Conservation (phyloP, 441 rosid genomes). For the Euphorbia corollata region DNA sequence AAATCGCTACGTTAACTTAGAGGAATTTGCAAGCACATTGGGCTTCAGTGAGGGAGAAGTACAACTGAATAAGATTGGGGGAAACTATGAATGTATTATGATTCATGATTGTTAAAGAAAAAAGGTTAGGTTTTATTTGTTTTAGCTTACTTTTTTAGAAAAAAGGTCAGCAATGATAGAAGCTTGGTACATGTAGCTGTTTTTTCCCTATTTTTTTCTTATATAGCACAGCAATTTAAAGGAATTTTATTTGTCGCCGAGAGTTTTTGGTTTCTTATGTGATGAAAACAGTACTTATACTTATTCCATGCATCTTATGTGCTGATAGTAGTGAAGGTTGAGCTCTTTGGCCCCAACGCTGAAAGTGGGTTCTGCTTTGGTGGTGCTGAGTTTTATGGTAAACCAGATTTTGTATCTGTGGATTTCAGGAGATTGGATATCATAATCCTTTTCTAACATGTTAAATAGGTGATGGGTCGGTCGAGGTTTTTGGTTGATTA, state of each 20-base stretch:
- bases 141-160: conserved; percentile 14
- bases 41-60: conserved; percentile 32
- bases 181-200: conserved; percentile 43
- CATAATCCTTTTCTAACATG: too few species aligned
- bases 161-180: conserved; percentile 40
- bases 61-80: conserved; percentile 45
- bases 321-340: too few species aligned
- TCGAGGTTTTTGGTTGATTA: too few species aligned
- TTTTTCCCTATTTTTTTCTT: conserved; percentile 22
- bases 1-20: conserved; percentile 25
- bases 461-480: too few species aligned
- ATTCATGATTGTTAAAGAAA: conserved; percentile 40
- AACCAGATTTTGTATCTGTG: too few species aligned
- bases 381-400: too few species aligned
- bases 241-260: conserved; percentile 4
- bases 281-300: neutral
- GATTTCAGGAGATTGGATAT: too few species aligned
- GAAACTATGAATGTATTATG: conserved; percentile 32
- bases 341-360: too few species aligned
- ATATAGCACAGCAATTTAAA: conserved; percentile 38
- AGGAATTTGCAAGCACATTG: conserved; percentile 26
- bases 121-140: conserved; percentile 29
- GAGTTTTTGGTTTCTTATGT: neutral
- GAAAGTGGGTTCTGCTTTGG: too few species aligned
- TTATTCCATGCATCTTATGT: neutral